Base-by-base conservation (phyloP, 192 early-diverging fungal species). In the Backusella australiensis region DNA sequence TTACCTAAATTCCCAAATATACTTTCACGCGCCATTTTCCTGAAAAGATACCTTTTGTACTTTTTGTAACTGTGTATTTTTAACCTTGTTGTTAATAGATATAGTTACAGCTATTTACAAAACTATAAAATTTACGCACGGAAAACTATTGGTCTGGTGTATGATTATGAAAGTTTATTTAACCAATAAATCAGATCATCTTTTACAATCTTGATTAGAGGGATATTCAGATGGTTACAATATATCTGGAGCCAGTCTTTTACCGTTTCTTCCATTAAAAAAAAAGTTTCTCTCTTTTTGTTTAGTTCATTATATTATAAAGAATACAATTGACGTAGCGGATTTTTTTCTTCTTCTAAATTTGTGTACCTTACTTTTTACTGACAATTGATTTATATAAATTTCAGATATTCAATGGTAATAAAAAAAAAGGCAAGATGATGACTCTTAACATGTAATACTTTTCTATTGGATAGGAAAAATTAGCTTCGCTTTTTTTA, bases 21-120 rank as follows among this genome's bases (percentile, higher is more conserved):
- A 29, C 21, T 29, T 63, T 63, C 56, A 63, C 56, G 56, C 56
- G 56, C 56, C 56, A 63, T 63, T 63, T 63, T 63, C 56, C 56
- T 63, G 56, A 63, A 63, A 49, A 63, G 26, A 63, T 63, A 63
- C 2, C 3, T 26, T 63, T 63, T 63, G 56, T 63, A 63, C 56
- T 4, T 63, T 49, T n/a, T 63, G 56, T 63, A 63, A 63, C 56
- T 63, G 56, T 63, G 23, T 63, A 26, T 63, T 63, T 59, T 63
- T 63, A 63, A 29, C 26, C 4, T 63, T 63, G 19, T 29, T 63
- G 8, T 59, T 59, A 21, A 53, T 23, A 8, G 52, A 59, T 59
- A 29, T 29, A 63, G 21, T 63, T 63, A 63, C 53, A 63, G 26
- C 23, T 29, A 53, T 53, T n/a, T 53, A 53, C 49, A 53, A 53